Percentiles rank a stretch among this genome's conserved stretches.
Conservation (phyloP, 2,329 filamentous ascomycete genomes). For the Ceratocystis cacaofunesta region DNA sequence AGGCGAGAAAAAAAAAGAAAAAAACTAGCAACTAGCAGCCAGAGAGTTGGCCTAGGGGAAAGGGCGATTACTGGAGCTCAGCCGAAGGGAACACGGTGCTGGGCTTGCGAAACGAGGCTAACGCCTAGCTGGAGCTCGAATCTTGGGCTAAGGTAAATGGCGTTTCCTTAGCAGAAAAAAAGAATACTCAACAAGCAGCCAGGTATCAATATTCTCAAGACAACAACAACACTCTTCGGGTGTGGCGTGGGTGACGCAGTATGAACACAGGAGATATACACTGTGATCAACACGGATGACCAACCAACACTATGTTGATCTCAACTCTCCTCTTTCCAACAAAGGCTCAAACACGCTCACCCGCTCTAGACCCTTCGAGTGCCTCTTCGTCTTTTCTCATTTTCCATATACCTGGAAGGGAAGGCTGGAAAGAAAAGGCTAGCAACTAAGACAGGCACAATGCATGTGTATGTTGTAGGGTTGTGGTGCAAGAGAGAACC, state of each 20-base stretch:
- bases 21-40: not conserved
- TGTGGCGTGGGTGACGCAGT: not conserved
- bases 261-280: not conserved
- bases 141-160: too few relatives aligned
- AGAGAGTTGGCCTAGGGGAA: not conserved
- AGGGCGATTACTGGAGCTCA: not conserved
- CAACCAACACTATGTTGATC: not conserved
- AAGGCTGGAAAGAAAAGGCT: not conserved
- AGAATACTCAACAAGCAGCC: too few relatives aligned
- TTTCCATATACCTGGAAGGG: not conserved
- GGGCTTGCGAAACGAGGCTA: too few relatives aligned
- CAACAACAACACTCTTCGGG: too few relatives aligned
- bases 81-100: not conserved
- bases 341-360: not conserved
- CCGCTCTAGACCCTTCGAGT: not conserved
- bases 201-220: too few relatives aligned
- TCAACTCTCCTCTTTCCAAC: not conserved
- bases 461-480: not conserved
- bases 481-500: not conserved
- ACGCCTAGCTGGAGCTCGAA: too few relatives aligned
- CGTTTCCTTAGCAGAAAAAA: too few relatives aligned
- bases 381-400: not conserved
- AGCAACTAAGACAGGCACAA: not conserved
- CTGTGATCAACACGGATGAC: not conserved
- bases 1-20: not conserved